Base-by-base conservation (phyloP, 257 asterid genomes). In the Cynanchum wilfordii region DNA sequence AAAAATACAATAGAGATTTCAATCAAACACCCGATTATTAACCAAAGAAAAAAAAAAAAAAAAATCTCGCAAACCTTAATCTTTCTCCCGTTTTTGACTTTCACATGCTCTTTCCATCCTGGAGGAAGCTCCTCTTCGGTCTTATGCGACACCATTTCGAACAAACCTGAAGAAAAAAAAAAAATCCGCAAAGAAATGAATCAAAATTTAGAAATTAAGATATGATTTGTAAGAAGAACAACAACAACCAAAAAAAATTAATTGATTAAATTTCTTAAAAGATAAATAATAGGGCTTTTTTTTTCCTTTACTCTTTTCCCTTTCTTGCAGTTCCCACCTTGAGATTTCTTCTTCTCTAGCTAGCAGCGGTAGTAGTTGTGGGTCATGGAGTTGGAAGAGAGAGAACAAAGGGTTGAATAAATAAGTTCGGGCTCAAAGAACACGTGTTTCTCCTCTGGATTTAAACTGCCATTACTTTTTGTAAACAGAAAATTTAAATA, bases 121-220 rank as follows among this genome's bases (percentile, higher is more conserved):
- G 85, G 78, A 62, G 96, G 96, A 76, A 84, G 91, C 87, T 85
- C 82, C 55, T 87, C 88, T 56, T 76, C 73, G 5, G 86, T 74
- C 71, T 76, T 81, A 57, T 72, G 84, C 56, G 70, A 78, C 5
- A 75, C 87, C 95, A 90, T 90, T 63, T 79, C 47, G 20, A 74
- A 78, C 44, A 76, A 77, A 78, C 74, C 70, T 70, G 68, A 72
- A 79, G 80, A 4, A 8, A 42, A 7, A 42, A 42, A 42, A 7
- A 42, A 42, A 0, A 52, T 77, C 36, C 79, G 50, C 74, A 65
- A 47, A 68, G 65, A 68, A 59, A 70, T 52, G 8, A 50, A 20
- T 16, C 27, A 13, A 57, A 38, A 49, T 49, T 22, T 50, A 36
- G 5, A 38, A 70, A 52, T 49, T 17, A 25, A 19, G 20, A 0